Conservation (phyloP, 306 rosid genomes). For the Dalbergia cultrata region DNA sequence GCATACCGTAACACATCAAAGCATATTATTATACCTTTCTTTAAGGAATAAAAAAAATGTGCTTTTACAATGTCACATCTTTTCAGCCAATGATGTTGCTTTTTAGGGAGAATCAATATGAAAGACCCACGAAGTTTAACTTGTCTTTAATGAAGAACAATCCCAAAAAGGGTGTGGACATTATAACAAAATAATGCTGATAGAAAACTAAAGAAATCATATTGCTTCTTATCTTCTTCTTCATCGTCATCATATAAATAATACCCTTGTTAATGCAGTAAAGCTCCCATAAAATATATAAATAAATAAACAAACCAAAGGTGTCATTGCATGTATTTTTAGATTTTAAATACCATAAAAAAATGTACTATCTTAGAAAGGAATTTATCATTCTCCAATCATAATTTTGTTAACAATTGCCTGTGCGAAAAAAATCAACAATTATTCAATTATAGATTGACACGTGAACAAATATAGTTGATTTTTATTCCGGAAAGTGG, state of each 20-base stretch:
- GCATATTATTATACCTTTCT: conserved; percentile 30
- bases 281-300: conserved; percentile 41
- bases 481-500: no score
- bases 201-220: conserved; percentile 20
- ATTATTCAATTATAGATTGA: no score
- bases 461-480: no score
- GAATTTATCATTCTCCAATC: not conserved
- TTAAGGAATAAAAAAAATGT: conserved; percentile 21
- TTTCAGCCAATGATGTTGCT: conserved; percentile 55
- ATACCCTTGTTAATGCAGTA: conserved; percentile 32
- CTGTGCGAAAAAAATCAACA: not conserved
- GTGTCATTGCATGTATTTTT: conserved; percentile 24
- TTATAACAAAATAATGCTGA: conserved; percentile 60
- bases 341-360: conserved; percentile 18
- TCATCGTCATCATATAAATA: conserved; percentile 7
- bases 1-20: conserved; percentile 31
- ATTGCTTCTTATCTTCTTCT: conserved; percentile 36
- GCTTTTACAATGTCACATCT: conserved; percentile 48
- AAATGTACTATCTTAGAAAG: not conserved
- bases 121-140: conserved; percentile 39
- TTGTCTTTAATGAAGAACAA: conserved; percentile 45
- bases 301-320: conserved; percentile 35
- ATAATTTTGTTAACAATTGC: not conserved
- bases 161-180: conserved; percentile 51
- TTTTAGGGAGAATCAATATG: conserved; percentile 44